These are phyloP conservation scores for Boletus sp. DNA, from an alignment of 1,284 basidiomycete species.

Conservation along the genomic window DNA sequence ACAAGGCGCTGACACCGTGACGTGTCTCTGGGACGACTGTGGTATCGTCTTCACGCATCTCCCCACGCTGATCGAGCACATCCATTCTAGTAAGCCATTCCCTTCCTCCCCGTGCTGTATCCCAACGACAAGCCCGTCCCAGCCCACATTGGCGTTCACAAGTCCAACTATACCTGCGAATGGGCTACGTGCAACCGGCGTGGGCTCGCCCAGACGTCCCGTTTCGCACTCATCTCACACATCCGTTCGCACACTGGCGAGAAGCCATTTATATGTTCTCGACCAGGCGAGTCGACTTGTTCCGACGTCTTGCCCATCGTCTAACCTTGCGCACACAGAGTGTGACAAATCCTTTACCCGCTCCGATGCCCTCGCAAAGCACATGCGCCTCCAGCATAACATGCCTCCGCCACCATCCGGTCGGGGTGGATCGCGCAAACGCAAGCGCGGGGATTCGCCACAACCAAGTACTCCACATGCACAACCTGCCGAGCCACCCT, in stretches of 20 bases:
- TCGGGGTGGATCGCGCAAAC: conserved; percentile 62
- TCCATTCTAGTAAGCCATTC: conserved; percentile 62
- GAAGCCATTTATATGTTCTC: conserved; percentile 83
- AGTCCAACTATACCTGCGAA: conserved; percentile 84
- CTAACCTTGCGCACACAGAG: conserved; percentile 45
- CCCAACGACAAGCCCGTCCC: conserved; percentile 2
- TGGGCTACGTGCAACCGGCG: conserved; percentile 79
- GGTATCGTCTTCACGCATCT: conserved; percentile 66
- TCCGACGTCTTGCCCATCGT: not conserved
- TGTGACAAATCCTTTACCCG: conserved; percentile 93
- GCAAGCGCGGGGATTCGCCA: conserved; percentile 48
- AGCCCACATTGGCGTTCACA: conserved; percentile 85
- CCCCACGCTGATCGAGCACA: conserved; percentile 70
- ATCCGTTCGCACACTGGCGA: conserved; percentile 89
- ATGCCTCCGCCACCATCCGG: conserved; percentile 69
- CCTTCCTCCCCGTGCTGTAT: not conserved
- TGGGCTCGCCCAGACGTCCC: conserved; percentile 78
- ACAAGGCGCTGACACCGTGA: conserved; percentile 44
- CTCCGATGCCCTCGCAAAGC: conserved; percentile 86
- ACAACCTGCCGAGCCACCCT: conserved; percentile 29
- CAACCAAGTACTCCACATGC: conserved; percentile 30
- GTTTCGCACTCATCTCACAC: conserved; percentile 85
- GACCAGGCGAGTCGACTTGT: conserved; percentile 54
- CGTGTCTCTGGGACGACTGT: conserved; percentile 79
- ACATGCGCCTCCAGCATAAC: conserved; percentile 85